Evolutionary conservation across 192 early-diverging fungal genomes (phyloP).

Genomic region (Coemansia sp.): DNA sequence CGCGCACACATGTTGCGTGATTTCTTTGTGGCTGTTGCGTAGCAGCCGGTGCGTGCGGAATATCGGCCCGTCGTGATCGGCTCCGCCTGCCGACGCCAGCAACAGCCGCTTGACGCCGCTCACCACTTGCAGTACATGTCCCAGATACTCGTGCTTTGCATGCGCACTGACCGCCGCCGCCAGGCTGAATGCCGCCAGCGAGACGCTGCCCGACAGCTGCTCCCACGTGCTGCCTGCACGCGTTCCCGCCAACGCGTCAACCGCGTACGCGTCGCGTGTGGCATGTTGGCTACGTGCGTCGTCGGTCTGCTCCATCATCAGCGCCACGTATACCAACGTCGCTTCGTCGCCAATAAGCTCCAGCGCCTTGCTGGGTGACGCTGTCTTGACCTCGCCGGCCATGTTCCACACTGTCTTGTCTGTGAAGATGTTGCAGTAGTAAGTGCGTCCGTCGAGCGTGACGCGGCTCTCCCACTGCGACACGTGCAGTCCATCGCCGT

Average conservation of each 20-base stretch:
- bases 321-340: constrained; percentile 43
- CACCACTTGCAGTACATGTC: constrained; percentile 63
- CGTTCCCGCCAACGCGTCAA: constrained; percentile 29
- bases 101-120: constrained; percentile 82
- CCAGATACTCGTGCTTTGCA: constrained; percentile 59
- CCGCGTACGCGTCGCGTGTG: constrained; percentile 31
- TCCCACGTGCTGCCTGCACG: constrained; percentile 58
- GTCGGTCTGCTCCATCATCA: constrained; percentile 28
- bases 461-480: constrained; percentile 64
- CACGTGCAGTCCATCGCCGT: constrained; percentile 20
- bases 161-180: constrained; percentile 54
- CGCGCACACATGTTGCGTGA: constrained; percentile 81
- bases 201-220: constrained; percentile 49
- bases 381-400: constrained; percentile 39
- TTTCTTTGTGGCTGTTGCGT: constrained; percentile 68
- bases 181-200: constrained; percentile 58
- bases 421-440: constrained; percentile 71
- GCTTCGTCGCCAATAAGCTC: constrained; percentile 53
- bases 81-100: constrained; percentile 69
- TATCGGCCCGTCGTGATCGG: constrained; percentile 66
- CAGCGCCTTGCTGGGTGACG: constrained; percentile 19
- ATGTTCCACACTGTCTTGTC: constrained; percentile 64
- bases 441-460: constrained; percentile 59
- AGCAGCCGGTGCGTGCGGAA: constrained; percentile 67
- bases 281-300: not conserved